Conservation (phyloP, 2,329 filamentous ascomycete species). For the Diaporthe eres region DNA sequence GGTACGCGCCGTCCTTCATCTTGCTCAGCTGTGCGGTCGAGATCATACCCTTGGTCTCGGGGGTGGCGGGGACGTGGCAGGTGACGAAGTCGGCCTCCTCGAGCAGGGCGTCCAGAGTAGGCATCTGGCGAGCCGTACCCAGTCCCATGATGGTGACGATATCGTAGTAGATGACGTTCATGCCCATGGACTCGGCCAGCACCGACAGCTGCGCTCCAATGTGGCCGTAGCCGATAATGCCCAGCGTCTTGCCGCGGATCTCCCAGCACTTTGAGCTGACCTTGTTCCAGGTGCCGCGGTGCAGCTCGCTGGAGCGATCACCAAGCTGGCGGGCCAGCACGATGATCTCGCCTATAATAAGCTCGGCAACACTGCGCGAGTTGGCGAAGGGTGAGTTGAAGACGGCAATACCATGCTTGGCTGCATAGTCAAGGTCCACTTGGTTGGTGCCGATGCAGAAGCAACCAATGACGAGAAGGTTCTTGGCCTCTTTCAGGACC, state of each 20-base stretch:
- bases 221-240: conserved; percentile 96
- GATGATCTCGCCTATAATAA: conserved; percentile 96
- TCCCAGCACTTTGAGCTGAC: conserved; percentile 98
- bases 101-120: conserved; percentile 82
- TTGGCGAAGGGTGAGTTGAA: conserved; percentile 99
- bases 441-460: conserved; percentile 99
- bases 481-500: conserved; percentile 90
- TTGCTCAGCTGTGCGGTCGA: conserved; percentile 81
- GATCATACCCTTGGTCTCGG: conserved; percentile 95
- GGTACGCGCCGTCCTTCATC: conserved; percentile 94
- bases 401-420: conserved; percentile 89
- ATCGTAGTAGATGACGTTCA: conserved; percentile 98
- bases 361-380: conserved; percentile 94
- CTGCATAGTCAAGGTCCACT: conserved; percentile 88
- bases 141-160: conserved; percentile 94
- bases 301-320: conserved; percentile 94
- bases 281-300: conserved; percentile 97
- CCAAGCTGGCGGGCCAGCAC: conserved; percentile 90
- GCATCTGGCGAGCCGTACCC: conserved; percentile 88
- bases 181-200: conserved; percentile 96
- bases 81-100: conserved; percentile 90
- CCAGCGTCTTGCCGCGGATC: conserved; percentile 95
- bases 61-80: conserved; percentile 92
- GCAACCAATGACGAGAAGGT: conserved; percentile 95
- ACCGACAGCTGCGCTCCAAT: conserved; percentile 97